These are phyloP conservation scores for Ogataea siamensis DNA, from an alignment of 805 yeast species.

Conservation along the genomic window DNA sequence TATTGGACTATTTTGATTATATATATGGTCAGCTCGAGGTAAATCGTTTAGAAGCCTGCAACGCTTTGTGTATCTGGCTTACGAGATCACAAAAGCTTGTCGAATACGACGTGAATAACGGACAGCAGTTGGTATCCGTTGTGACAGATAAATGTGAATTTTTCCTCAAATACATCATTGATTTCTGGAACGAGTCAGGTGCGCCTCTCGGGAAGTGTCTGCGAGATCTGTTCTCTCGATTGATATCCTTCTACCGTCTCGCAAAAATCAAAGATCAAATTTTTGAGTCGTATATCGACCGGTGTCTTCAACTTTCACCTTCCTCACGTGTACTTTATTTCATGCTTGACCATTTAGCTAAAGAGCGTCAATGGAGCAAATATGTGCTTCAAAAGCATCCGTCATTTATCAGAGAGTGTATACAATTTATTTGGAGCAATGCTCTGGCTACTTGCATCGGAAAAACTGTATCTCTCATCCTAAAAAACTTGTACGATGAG, in stretches of 20 bases:
- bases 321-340: slow-evolving; percentile 61
- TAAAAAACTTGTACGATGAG: slow-evolving; percentile 34
- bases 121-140: background rate
- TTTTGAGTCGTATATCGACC: slow-evolving; percentile 43
- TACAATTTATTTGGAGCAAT: slow-evolving; percentile 51
- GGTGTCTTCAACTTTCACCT: slow-evolving; percentile 42
- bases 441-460: slow-evolving; percentile 67
- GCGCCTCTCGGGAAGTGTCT: slow-evolving; percentile 71
- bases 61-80: slow-evolving; percentile 64
- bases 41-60: slow-evolving; percentile 39
- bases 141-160: slow-evolving; percentile 4
- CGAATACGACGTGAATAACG: background rate
- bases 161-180: slow-evolving; percentile 55
- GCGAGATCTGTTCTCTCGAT: slow-evolving; percentile 55
- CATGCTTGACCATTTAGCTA: slow-evolving; percentile 54
- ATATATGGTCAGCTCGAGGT: slow-evolving; percentile 2
- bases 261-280: slow-evolving; percentile 11
- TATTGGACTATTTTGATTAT: background rate
- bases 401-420: slow-evolving; percentile 44
- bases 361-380: slow-evolving; percentile 41
- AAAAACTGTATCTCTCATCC: slow-evolving; percentile 47
- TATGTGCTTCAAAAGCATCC: slow-evolving; percentile 45
- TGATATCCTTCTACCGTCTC: background rate
- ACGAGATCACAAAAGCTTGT: slow-evolving; percentile 49
- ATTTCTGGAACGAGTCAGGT: slow-evolving; percentile 69